These are phyloP conservation scores for Hanseniaspora meyeri DNA, from an alignment of 805 yeast genomes.

Conservation along the genomic window DNA sequence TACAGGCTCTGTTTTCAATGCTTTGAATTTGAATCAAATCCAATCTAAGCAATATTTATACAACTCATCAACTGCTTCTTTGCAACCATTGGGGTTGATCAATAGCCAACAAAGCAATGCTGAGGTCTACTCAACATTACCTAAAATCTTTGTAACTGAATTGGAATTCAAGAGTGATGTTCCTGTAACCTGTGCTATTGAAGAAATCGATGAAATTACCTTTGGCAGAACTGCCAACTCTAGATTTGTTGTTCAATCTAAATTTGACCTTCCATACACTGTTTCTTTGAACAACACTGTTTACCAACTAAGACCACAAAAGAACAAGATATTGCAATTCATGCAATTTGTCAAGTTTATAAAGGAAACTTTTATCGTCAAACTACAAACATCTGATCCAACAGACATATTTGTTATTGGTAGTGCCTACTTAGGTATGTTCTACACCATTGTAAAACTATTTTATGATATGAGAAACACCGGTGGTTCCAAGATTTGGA, in stretches of 20 bases:
- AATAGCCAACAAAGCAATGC: background rate
- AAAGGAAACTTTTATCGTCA: slow-evolving; percentile 31
- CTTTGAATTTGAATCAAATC: slow-evolving; percentile 2
- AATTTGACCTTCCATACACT: slow-evolving; percentile 6
- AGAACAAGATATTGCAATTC: slow-evolving; percentile 44
- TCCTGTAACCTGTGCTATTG: slow-evolving; percentile 18
- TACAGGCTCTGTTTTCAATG: slow-evolving; percentile 4
- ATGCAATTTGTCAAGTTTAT: slow-evolving; percentile 38
- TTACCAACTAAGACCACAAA: slow-evolving; percentile 49
- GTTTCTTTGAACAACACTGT: slow-evolving; percentile 33
- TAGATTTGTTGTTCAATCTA: slow-evolving; percentile 9
- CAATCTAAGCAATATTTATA: slow-evolving; percentile 16
- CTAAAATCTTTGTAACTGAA: slow-evolving; percentile 25
- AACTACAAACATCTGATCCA: slow-evolving; percentile 62
- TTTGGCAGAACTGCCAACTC: slow-evolving; percentile 7
- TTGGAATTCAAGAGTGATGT: slow-evolving; percentile 21
- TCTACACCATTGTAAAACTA: slow-evolving; percentile 63
- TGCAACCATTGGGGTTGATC: background rate
- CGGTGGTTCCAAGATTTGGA: slow-evolving; percentile 73
- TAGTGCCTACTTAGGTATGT: slow-evolving; percentile 76
- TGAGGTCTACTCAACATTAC: slow-evolving; percentile 13
- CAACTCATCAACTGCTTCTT: slow-evolving; percentile 5
- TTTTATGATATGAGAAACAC: slow-evolving; percentile 61
- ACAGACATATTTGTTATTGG: slow-evolving; percentile 73
- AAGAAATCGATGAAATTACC: slow-evolving; percentile 8